Conservation (phyloP, 1,284 basidiomycete genomes). For the Leccinum fallax region DNA sequence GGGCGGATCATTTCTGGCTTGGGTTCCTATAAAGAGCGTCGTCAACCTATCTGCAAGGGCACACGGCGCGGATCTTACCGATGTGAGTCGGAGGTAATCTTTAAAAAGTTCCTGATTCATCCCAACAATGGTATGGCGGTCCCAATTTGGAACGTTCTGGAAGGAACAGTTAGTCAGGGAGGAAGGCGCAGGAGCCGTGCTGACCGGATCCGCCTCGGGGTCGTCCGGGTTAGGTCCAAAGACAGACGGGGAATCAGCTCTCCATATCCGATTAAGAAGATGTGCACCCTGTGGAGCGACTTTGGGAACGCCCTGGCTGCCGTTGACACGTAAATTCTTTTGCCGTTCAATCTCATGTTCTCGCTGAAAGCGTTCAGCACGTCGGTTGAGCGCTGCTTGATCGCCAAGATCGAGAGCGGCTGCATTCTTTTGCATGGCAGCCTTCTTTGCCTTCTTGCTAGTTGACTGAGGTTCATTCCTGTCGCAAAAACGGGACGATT, state of each 20-base stretch:
- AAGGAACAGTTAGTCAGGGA: constrained; percentile 10
- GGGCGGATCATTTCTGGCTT: constrained; percentile 95
- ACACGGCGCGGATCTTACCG: constrained; percentile 52
- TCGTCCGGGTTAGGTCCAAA: constrained; percentile 55
- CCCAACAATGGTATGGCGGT: constrained; percentile 93
- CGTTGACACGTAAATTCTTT: constrained; percentile 44
- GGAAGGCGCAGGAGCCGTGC: constrained; percentile 32
- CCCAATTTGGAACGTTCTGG: constrained; percentile 97
- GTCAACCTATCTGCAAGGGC: constrained; percentile 13
- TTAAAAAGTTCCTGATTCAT: constrained; percentile 91
- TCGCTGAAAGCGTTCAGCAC: constrained; percentile 77
- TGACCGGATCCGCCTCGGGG: constrained; percentile 69
- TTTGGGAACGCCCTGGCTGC: constrained; percentile 43
- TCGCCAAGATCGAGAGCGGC: constrained; percentile 59
- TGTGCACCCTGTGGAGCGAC: constrained; percentile 53
- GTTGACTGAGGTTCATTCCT: constrained; percentile 45
- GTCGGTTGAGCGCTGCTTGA: constrained; percentile 63
- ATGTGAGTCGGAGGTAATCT: constrained; percentile 93
- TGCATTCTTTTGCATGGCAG: constrained; percentile 47
- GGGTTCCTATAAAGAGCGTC: constrained; percentile 68
- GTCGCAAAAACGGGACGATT: not conserved
- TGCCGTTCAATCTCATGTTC: constrained; percentile 81
- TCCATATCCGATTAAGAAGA: constrained; percentile 50
- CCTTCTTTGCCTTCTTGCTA: constrained; percentile 74
- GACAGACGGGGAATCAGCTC: constrained; percentile 46